A percentile compares a stretch with the other conserved stretches of the same genome.
phyloP scores from a whole-genome alignment of 164 flowering plant genomes.

The Aristolochia contorta region DNA sequence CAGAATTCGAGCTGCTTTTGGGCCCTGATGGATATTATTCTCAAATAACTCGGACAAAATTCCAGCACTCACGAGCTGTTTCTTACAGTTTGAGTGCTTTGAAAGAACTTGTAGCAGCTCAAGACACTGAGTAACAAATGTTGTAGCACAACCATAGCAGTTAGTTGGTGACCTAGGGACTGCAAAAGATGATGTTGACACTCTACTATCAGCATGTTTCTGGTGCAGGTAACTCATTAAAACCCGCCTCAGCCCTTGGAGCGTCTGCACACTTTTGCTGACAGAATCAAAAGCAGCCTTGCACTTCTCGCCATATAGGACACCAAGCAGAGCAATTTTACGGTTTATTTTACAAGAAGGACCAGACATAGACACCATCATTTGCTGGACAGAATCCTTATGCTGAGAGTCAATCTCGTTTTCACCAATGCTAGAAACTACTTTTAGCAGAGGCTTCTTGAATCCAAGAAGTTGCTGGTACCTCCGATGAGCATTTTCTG shows the following conservation, averaged over 20 bases:
- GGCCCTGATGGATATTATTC: slow-evolving; percentile 98
- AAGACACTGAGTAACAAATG: slow-evolving; percentile 92
- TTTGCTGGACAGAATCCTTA: slow-evolving; percentile 98
- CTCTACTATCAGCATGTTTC: slow-evolving; percentile 49
- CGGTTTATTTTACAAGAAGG: slow-evolving; percentile 97
- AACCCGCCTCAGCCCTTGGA: slow-evolving; percentile 94
- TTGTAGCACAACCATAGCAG: slow-evolving; percentile 97
- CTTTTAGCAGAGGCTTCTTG: slow-evolving; percentile 92
- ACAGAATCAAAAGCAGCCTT: slow-evolving; percentile 99
- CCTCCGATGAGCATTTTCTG: slow-evolving; percentile 98
- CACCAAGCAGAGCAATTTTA: slow-evolving; percentile 98
- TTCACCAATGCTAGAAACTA: slow-evolving; percentile 96
- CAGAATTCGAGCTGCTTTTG: slow-evolving; percentile 76
- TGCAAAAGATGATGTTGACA: slow-evolving; percentile 51
- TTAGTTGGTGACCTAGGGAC: slow-evolving; percentile 80
- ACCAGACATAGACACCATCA: slow-evolving; percentile 98
- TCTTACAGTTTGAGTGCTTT: slow-evolving; percentile 68
- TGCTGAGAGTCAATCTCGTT: slow-evolving; percentile 97
- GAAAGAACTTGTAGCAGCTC: slow-evolving; percentile 81
- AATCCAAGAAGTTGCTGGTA: slow-evolving; percentile 98
- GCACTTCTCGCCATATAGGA: slow-evolving; percentile 99
- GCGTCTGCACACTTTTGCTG: slow-evolving; percentile 98
- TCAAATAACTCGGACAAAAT: slow-evolving; percentile 91
- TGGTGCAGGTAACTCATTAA: slow-evolving; percentile 85
- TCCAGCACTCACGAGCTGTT: slow-evolving; percentile 86